Percentiles rank a stretch among this genome's conserved stretches.
Conservation (phyloP, 257 asterid genomes). For the Ocimum tenuiflorum region DNA sequence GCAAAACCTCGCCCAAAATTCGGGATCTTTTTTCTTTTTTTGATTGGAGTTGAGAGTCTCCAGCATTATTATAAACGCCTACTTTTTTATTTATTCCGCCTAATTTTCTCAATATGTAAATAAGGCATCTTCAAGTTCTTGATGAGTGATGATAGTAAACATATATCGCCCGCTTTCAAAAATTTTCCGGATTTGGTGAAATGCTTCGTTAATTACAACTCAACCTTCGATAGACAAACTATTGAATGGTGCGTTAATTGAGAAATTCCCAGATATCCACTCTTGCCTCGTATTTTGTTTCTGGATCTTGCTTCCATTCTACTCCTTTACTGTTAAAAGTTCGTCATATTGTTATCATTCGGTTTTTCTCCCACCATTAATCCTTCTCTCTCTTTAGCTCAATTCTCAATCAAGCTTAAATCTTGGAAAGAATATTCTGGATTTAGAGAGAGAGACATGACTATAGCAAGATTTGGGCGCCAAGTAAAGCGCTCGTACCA, state of each 20-base stretch:
- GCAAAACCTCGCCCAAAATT: no score
- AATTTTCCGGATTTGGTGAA: conserved; percentile 1
- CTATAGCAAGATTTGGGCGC: conserved; percentile 72
- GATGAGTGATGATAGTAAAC: not conserved
- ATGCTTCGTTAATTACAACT: conserved; percentile 10
- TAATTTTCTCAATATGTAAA: not conserved
- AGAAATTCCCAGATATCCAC: not conserved
- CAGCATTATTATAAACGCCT: no score
- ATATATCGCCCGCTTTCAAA: not conserved
- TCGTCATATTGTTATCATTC: conserved; percentile 18
- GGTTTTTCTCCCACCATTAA: conserved; percentile 10
- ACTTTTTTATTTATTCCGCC: not conserved
- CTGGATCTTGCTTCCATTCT: conserved; percentile 38
- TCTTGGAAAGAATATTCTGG: conserved; percentile 17
- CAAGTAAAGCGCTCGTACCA: conserved; percentile 76
- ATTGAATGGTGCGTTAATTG: conserved; percentile 16
- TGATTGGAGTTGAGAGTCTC: no score
- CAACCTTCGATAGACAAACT: not conserved
- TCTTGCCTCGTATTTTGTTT: conserved; percentile 19
- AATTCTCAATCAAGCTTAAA: conserved; percentile 14
- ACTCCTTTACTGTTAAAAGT: conserved; percentile 28
- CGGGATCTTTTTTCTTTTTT: no score
- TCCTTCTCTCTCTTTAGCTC: conserved; percentile 10
- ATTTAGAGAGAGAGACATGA: conserved; percentile 41
- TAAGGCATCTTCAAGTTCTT: not conserved